Conservation (phyloP, 2,329 filamentous ascomycete species). For the Pseudogymnoascus sp. region DNA sequence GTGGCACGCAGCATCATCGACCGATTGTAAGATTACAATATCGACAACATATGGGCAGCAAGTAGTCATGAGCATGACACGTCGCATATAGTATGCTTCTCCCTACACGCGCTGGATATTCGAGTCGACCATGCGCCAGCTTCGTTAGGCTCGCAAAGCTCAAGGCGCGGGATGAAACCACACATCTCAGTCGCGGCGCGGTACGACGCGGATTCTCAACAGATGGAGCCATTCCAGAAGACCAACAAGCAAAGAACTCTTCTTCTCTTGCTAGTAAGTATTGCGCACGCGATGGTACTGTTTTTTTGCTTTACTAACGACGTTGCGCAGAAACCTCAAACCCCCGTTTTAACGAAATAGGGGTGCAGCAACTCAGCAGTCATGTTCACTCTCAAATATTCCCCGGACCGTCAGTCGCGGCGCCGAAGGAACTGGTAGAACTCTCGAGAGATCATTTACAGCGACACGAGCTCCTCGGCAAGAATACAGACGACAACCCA, state of each 20-base stretch:
- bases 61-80: slow-evolving; percentile 8
- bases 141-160: slow-evolving; percentile 46
- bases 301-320: slow-evolving; percentile 12
- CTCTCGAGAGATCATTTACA: slow-evolving; percentile 75
- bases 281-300: background rate
- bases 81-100: slow-evolving; percentile 25
- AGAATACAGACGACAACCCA: slow-evolving; percentile 68
- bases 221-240: slow-evolving; percentile 13
- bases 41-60: slow-evolving; percentile 5
- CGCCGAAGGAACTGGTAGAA: slow-evolving; percentile 65
- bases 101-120: slow-evolving; percentile 24
- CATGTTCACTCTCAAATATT: slow-evolving; percentile 83
- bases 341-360: slow-evolving; percentile 82
- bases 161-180: slow-evolving; percentile 32
- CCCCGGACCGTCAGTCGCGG: slow-evolving; percentile 44
- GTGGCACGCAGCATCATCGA: slow-evolving; percentile 5
- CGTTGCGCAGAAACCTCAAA: slow-evolving; percentile 32
- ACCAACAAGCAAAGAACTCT: background rate
- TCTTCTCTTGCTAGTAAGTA: slow-evolving; percentile 18
- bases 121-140: slow-evolving; percentile 31
- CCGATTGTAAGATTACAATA: slow-evolving; percentile 7
- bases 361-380: slow-evolving; percentile 84
- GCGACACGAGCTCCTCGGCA: slow-evolving; percentile 81
- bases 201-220: slow-evolving; percentile 39
- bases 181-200: slow-evolving; percentile 21